Conservation (phyloP, 1,284 basidiomycete species). For the Pterula multifida region DNA sequence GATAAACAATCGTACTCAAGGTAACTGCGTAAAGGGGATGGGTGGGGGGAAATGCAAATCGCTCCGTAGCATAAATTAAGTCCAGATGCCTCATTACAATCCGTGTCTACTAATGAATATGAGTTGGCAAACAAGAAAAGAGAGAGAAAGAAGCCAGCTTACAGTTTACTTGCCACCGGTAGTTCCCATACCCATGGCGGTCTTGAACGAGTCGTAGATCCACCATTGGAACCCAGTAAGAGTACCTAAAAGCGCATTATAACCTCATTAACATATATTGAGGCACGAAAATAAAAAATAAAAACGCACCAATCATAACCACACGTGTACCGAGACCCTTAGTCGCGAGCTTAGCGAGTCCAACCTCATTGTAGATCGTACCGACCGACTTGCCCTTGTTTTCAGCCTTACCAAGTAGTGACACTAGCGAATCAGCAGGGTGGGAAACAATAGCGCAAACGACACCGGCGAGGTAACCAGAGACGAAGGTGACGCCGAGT, state of each 20-base stretch:
- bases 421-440: constrained; percentile 71
- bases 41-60: no score
- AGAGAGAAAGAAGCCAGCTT: not conserved
- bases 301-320: constrained; percentile 74
- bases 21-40: no score
- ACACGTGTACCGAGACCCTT: constrained; percentile 76
- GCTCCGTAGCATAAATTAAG: no score
- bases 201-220: constrained; percentile 79
- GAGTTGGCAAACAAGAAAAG: no score
- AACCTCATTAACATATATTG: not conserved
- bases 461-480: constrained; percentile 75
- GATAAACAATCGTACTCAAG: no score
- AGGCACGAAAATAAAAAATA: constrained; percentile 15
- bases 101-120: no score
- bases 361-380: constrained; percentile 57
- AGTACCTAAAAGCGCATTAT: constrained; percentile 1
- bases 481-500: constrained; percentile 70
- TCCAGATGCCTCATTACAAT: no score
- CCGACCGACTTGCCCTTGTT: constrained; percentile 69
- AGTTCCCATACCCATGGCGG: constrained; percentile 69
- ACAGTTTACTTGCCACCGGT: constrained; percentile 67
- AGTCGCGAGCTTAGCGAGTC: constrained; percentile 47
- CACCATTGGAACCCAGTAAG: constrained; percentile 71
- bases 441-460: constrained; percentile 76
- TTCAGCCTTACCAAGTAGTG: constrained; percentile 62